These are phyloP conservation scores for Aureobasidium sp. DNA, from an alignment of 2,329 filamentous ascomycete genomes.

Conservation along the genomic window DNA sequence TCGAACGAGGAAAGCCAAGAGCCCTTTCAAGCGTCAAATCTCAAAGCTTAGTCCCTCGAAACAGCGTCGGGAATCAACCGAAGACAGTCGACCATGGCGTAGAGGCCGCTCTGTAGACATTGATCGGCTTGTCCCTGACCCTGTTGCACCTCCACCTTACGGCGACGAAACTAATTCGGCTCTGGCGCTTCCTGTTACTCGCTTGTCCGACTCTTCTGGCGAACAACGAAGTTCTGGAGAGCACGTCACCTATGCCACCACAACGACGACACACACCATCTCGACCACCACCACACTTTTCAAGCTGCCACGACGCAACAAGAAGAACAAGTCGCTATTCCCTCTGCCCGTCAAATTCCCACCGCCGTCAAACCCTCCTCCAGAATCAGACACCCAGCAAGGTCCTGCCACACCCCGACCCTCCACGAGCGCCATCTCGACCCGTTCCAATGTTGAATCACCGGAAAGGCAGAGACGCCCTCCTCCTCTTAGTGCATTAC, in stretches of 20 bases:
- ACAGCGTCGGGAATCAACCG: conserved; percentile 6
- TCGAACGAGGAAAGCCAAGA: conserved; percentile 17
- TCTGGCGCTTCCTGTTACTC: conserved; percentile 56
- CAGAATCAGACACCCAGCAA: conserved; percentile 1
- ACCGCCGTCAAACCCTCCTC: conserved; percentile 27
- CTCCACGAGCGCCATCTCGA: conserved; percentile 26
- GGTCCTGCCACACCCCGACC: conserved; percentile 32
- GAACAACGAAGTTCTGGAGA: conserved; percentile 68
- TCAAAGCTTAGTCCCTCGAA: conserved; percentile 26
- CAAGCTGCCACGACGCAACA: conserved; percentile 67
- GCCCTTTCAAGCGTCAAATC: conserved; percentile 25
- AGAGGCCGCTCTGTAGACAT: conserved; percentile 9
- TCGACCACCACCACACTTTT: conserved; percentile 66
- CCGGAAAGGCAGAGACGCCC: conserved; percentile 17
- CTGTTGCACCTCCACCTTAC: conserved; percentile 48
- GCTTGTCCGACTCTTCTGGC: conserved; percentile 78
- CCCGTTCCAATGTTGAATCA: conserved; percentile 23
- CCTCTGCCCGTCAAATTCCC: conserved; percentile 73
- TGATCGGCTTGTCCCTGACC: conserved; percentile 7
- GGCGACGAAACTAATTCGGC: conserved; percentile 55
- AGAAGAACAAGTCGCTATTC: conserved; percentile 67
- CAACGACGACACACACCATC: conserved; percentile 57
- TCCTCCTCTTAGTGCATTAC: conserved; percentile 21
- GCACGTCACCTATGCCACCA: conserved; percentile 51
- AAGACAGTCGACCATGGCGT: conserved; percentile 27